Base-by-base conservation (phyloP, 352 stramenopile species). In the Pythium biforme region DNA sequence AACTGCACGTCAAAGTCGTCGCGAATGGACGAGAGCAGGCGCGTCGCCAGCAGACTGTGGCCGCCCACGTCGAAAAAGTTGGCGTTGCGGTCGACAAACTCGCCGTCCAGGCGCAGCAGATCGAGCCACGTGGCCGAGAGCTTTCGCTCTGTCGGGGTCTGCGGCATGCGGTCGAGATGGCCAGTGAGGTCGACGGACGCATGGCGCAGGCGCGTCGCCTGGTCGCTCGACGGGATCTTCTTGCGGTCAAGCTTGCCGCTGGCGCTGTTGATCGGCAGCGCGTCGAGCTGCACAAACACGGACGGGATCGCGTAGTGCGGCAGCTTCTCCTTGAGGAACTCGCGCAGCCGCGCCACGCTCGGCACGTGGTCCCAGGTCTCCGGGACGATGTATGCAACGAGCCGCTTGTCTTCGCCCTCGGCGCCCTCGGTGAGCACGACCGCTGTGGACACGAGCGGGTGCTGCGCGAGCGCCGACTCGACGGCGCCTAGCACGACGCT, bases 401-500 rank as follows among this genome's bases (percentile, higher is more conserved):
- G 77, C 14, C 92, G 85, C 69, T 97, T 98, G 62, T 96, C 89
- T 27, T 94, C 70, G 4, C 82, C 82, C 33, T 92, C 82, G 19
- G 82, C 77, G 25, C 82, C 90, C 66, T 98, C 88, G 0, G 89
- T 96, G 14, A 98, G 76, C 29, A 98, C 95, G n/a, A 95, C 87
- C 2, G 81, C 90, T 15, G 85, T 96, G 25, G 82, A 93, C 15
- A 97, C 81, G 29, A 88, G 72, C 39, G 78, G 71, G 51, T 95
- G 90, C 70, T 94, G 79, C 33, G 86, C 88, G 31, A 98, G 83
- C 17, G 90, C 91, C 8, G 87, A 90, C 69, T 97, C 92, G 2
- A 98, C 81, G 19, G 92, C 93, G 29, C 90, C 91, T 8, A 98
- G 70, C 26, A 98, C 95, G 5, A 98, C 90, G 45, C 89, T 97